Evolutionary conservation across 305 asterid species (phyloP), one percentile per base, ranked within the genome.

Genomic region (Fraxinus platypoda): DNA sequence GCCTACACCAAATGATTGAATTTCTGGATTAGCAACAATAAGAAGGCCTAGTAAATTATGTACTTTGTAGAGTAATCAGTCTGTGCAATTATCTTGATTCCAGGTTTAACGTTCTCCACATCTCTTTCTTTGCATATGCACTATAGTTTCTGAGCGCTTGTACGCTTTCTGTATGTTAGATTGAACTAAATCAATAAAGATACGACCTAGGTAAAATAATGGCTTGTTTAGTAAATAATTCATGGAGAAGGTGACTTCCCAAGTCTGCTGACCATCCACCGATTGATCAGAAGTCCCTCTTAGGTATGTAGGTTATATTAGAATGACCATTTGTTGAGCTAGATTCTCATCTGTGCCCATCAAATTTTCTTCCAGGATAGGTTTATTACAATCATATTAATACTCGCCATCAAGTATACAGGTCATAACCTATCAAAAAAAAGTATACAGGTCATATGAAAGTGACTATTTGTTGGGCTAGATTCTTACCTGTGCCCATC

Each of bases 121-220:
- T 9, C 52, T 52, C 54, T 37, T 73, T 74, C 12, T 46, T 8
- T 74, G 81, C 70, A 64, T 80, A 4, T 8, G 34, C 72, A 59
- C 8, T 34, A 75, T 15, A 13, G 26, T 73, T 54, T 23, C 75
- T 52, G 43, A 70, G 37, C 23, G 64, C 82, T 7, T 25, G 9
- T 46, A 25, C 46, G 35, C 41, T 71, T 35, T 57, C 78, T 70
- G 49, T 38, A 37, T 64, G 25, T 26, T 13, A 64, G 80, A 62
- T 57, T 46, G 54, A 77, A 35, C 82, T 23, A 31, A 82, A 79
- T 62, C 59, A 82, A 74, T 78, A 66, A 11, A 83, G 81, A 64
- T 77, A 23, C 9, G 3, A 81, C 52, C 66, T 54, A 74, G 25
- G 15, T 21, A 25, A 35, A 37, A 38, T 3, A 52, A n/a, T 35